Conservation (phyloP, 331 rosid genomes). For the Quercus lobata region DNA sequence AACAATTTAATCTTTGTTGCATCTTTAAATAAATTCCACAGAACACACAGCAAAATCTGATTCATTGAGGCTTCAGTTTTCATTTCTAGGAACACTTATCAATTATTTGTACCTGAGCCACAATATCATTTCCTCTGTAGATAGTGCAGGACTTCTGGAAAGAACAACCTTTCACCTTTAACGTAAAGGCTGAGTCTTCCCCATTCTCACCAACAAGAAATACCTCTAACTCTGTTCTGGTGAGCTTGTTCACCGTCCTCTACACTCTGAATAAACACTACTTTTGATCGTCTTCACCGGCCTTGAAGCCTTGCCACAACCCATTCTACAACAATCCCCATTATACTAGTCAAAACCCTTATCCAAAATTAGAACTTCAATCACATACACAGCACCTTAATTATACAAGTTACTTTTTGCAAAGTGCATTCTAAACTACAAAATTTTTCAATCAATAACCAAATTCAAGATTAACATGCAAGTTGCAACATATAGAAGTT, state of each 20-base stretch:
- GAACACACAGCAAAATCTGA: not conserved
- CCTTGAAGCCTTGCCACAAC: constrained; percentile 72
- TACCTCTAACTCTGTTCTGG: constrained; percentile 55
- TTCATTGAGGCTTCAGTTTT: not conserved
- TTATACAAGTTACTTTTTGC: too few relatives aligned
- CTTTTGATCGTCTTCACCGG: constrained; percentile 25
- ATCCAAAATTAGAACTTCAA: not conserved
- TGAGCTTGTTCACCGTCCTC: constrained; percentile 45
- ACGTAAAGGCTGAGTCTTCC: constrained; percentile 23
- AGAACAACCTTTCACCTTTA: constrained; percentile 66
- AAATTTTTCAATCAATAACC: too few relatives aligned
- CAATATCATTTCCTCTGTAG: constrained; percentile 42
- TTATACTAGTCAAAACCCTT: not conserved
- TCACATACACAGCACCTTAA: too few relatives aligned
- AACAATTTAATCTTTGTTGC: too few relatives aligned
- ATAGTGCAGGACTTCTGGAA: constrained; percentile 65
- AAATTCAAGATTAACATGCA: too few relatives aligned
- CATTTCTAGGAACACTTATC: not conserved
- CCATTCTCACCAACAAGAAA: constrained; percentile 34
- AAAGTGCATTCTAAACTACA: too few relatives aligned
- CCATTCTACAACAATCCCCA: constrained; percentile 47
- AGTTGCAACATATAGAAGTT: too few relatives aligned
- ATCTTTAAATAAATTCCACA: too few relatives aligned
- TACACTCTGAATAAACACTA: constrained; percentile 47
- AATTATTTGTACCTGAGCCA: constrained; percentile 68